A percentile compares a stretch with the other conserved stretches of the same genome.
Evolutionary conservation across 2,329 filamentous ascomycete genomes (phyloP).

Genomic region (Knufia petricola): DNA sequence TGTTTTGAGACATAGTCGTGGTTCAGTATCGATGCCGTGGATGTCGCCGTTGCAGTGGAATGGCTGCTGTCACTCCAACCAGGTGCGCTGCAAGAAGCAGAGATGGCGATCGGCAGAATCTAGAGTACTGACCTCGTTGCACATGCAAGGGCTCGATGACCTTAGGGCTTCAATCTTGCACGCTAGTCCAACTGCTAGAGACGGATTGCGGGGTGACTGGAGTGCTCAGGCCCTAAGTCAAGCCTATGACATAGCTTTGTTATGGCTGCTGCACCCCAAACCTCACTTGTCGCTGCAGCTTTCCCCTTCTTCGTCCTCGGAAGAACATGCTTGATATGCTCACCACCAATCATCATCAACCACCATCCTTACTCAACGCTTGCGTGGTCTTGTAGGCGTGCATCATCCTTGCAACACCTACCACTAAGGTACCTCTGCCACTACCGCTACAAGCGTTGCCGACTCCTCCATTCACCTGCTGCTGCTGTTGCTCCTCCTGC

Average conservation of each 20-base stretch:
- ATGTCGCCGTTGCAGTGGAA: not conserved
- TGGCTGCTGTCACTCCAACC: not conserved
- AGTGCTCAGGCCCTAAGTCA: not conserved
- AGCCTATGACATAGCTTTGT: not conserved
- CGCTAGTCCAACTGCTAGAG: not conserved
- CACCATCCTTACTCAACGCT: constrained; percentile 5
- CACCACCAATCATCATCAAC: not conserved
- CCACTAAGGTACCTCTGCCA: too few relatives aligned
- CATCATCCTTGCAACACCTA: not conserved
- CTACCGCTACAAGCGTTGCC: not conserved
- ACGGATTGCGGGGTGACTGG: constrained; percentile 5
- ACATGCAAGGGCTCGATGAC: not conserved
- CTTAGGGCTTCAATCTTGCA: not conserved
- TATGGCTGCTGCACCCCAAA: not conserved
- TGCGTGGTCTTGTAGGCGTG: not conserved
- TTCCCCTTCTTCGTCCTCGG: not conserved
- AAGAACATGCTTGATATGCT: not conserved
- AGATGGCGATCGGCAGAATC: too few relatives aligned
- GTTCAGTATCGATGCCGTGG: too few relatives aligned
- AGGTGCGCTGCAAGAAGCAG: too few relatives aligned
- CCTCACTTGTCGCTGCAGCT: not conserved
- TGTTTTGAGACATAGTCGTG: constrained; percentile 42
- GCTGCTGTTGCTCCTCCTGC: constrained; percentile 6
- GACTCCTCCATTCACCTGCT: not conserved
- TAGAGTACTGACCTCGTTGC: not conserved